These are phyloP conservation scores for Odontarrhena argentea DNA, from an alignment of 345 rosid species.

Conservation along the genomic window DNA sequence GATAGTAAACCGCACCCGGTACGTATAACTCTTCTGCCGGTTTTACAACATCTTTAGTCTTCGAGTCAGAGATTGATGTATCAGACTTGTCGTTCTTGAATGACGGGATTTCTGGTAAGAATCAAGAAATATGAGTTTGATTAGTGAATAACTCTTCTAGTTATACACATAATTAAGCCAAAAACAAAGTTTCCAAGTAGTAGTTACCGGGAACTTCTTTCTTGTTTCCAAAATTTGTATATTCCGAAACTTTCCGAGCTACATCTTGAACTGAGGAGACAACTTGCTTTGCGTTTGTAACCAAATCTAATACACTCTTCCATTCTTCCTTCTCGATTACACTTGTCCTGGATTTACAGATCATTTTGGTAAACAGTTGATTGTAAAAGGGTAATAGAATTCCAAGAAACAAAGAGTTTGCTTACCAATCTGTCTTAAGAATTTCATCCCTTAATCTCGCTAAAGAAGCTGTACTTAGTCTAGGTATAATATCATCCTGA, in stretches of 20 bases:
- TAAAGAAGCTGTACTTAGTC: conserved; percentile 73
- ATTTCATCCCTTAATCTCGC: conserved; percentile 83
- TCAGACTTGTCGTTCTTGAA: conserved; percentile 30
- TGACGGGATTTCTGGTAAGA: conserved; percentile 39
- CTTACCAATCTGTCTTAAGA: conserved; percentile 85
- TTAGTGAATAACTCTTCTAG: neutral
- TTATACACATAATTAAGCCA: neutral
- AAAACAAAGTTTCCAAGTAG: neutral
- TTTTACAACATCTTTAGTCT: conserved; percentile 26
- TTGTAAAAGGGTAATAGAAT: neutral
- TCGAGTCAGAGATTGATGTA: conserved; percentile 28
- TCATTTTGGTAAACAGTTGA: neutral
- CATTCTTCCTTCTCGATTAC: conserved; percentile 81
- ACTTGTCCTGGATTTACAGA: conserved; percentile 64
- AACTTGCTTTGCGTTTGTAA: conserved; percentile 83
- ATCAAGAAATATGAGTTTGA: conserved; percentile 12
- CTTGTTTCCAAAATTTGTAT: conserved; percentile 63
- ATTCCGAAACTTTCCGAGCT: conserved; percentile 80
- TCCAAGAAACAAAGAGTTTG: conserved; percentile 26
- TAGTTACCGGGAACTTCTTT: conserved; percentile 54
- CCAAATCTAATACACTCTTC: conserved; percentile 69
- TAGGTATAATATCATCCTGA: conserved; percentile 90
- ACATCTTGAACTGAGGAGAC: conserved; percentile 84
- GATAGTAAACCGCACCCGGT: conserved; percentile 76
- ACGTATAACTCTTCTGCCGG: conserved; percentile 69